Evolutionary conservation across 352 stramenopile genomes (phyloP).

Genomic region (Phytophthora fragariae): DNA sequence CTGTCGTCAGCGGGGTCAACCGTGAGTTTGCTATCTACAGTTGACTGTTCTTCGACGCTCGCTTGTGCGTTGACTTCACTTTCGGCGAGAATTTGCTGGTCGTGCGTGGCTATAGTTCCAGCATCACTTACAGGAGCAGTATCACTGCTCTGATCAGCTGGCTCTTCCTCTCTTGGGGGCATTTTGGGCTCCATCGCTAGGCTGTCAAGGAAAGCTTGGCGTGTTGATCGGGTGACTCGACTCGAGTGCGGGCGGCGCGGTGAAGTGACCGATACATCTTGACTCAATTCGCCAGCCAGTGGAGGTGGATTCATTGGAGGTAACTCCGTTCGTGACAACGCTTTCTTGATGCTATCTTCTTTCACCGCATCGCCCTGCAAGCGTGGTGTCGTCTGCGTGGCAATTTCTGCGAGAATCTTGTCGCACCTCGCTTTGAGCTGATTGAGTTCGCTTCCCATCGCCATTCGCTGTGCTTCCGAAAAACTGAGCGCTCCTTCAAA

Average conservation of each 20-base stretch:
- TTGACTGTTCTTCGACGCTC: slow-evolving; percentile 3
- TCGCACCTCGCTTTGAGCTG: slow-evolving; percentile 21
- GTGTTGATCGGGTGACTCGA: slow-evolving; percentile 20
- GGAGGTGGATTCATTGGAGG: not conserved
- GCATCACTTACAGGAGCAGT: not conserved
- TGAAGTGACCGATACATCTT: slow-evolving; percentile 10
- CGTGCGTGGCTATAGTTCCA: not conserved
- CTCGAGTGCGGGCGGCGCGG: slow-evolving; percentile 33
- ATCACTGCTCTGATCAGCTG: not conserved
- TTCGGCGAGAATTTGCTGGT: slow-evolving; percentile 3
- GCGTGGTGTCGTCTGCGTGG: slow-evolving; percentile 32
- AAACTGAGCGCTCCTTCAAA: slow-evolving; percentile 58
- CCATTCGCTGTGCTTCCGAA: slow-evolving; percentile 43
- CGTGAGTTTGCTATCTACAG: not conserved
- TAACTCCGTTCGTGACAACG: slow-evolving; percentile 3
- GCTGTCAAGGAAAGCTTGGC: slow-evolving; percentile 30
- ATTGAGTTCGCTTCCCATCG: slow-evolving; percentile 26
- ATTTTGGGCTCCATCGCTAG: slow-evolving; percentile 16
- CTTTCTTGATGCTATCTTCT: not conserved
- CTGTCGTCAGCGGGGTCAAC: slow-evolving; percentile 4
- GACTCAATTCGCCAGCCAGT: not conserved
- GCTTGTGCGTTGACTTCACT: slow-evolving; percentile 3
- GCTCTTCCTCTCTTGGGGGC: not conserved
- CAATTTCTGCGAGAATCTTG: slow-evolving; percentile 21
- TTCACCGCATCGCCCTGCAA: not conserved